Evolutionary conservation across 108 stramenopile genomes (phyloP).

Genomic region (Discostella stelligeroides): DNA sequence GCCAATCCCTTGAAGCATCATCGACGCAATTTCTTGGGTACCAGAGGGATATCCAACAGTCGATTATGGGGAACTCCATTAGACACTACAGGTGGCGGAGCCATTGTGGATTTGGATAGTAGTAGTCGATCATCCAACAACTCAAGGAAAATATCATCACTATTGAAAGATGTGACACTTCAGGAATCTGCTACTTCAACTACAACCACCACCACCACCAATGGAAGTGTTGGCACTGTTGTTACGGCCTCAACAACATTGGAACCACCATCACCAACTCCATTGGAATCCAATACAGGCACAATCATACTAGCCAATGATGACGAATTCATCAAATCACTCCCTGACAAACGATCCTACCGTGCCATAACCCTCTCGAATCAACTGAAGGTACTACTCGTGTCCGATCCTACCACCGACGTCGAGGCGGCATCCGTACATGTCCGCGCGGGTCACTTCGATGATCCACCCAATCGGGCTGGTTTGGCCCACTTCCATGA

Average conservation of each 20-base stretch:
- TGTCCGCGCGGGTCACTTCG: conserved; percentile 88
- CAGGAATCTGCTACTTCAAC: neutral
- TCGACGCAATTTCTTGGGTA: neutral
- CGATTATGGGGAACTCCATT: neutral
- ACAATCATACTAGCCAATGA: conserved; percentile 64
- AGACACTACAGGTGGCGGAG: conserved; percentile 3
- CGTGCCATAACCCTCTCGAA: conserved; percentile 71
- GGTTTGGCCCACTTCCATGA: conserved; percentile 91
- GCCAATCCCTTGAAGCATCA: conserved; percentile 11
- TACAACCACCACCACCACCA: neutral
- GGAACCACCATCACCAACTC: neutral
- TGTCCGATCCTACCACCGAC: conserved; percentile 59
- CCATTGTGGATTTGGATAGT: conserved; percentile 9
- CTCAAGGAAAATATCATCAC: too few relatives aligned
- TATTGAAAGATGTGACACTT: too few relatives aligned
- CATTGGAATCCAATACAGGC: neutral
- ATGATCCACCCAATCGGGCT: conserved; percentile 59
- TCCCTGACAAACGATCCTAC: conserved; percentile 67
- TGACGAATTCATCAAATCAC: conserved; percentile 68
- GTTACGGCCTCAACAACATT: neutral
- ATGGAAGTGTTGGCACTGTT: neutral
- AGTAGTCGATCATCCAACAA: too few relatives aligned
- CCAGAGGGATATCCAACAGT: neutral
- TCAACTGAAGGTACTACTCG: conserved; percentile 66
- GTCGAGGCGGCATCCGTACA: conserved; percentile 83